Percentiles rank a stretch among this genome's conserved stretches.
These are phyloP conservation scores for Stephanodiscus triporus DNA, from an alignment of 108 stramenopile genomes.

Conservation along the genomic window DNA sequence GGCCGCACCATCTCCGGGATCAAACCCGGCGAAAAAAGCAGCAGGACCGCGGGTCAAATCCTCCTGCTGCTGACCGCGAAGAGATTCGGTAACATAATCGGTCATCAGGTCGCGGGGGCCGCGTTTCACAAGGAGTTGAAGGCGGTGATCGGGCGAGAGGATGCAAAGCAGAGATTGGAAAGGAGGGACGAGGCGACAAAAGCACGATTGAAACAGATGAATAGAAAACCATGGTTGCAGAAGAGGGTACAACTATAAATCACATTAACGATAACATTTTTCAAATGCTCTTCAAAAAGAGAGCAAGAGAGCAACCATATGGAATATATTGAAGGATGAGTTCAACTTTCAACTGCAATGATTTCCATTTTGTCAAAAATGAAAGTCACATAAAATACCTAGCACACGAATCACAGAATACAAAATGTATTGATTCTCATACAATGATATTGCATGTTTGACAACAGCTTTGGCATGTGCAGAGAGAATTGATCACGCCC, in stretches of 20 bases:
- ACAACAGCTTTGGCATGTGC: too few relatives aligned
- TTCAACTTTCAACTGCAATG: too few relatives aligned
- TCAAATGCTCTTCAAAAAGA: not conserved
- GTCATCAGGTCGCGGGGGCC: slow-evolving; percentile 63
- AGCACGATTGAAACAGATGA: slow-evolving; percentile 85
- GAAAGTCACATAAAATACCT: too few relatives aligned
- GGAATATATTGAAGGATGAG: too few relatives aligned
- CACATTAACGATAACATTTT: not conserved
- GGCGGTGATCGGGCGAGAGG: slow-evolving; percentile 62
- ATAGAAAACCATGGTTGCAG: slow-evolving; percentile 86
- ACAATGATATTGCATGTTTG: too few relatives aligned
- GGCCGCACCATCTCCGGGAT: slow-evolving; percentile 40
- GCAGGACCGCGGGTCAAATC: slow-evolving; percentile 82
- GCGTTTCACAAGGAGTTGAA: slow-evolving; percentile 87
- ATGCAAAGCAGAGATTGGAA: slow-evolving; percentile 66
- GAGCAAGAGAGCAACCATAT: too few relatives aligned
- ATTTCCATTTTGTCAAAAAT: not conserved
- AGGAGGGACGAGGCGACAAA: slow-evolving; percentile 66
- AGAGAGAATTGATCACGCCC: too few relatives aligned
- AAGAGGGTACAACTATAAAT: slow-evolving; percentile 47
- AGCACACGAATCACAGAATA: too few relatives aligned
- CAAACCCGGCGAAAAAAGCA: slow-evolving; percentile 45
- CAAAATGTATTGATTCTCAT: too few relatives aligned
- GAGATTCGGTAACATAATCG: slow-evolving; percentile 70
- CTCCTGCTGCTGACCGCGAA: slow-evolving; percentile 80